Percentiles rank a stretch among this genome's conserved stretches.
Conservation (phyloP, 768 basidiomycete species). For the Calvatia gigantea region DNA sequence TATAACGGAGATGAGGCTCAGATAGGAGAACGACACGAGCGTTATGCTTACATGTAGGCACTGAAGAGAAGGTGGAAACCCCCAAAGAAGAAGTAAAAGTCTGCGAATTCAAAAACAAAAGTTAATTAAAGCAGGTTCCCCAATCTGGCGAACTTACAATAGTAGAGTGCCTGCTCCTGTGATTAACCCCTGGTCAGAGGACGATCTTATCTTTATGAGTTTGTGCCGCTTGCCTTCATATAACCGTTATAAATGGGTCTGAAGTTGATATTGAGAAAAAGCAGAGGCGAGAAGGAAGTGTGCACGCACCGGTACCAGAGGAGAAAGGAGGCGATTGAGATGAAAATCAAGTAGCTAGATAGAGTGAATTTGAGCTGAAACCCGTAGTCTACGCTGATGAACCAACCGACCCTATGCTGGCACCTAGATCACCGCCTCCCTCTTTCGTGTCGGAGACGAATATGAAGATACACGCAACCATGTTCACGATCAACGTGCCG, state of each 20-base stretch:
- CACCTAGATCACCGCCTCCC: conserved; percentile 77
- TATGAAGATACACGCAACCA: conserved; percentile 86
- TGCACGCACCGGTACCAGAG: conserved; percentile 86
- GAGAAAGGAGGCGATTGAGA: conserved; percentile 77
- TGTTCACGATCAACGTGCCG: conserved; percentile 80
- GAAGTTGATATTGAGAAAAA: conserved; percentile 16
- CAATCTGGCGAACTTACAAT: conserved; percentile 57
- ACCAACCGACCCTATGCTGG: conserved; percentile 69
- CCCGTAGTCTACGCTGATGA: conserved; percentile 14
- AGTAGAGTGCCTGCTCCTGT: conserved; percentile 92
- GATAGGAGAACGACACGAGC: conserved; percentile 21
- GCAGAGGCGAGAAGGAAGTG: conserved; percentile 12
- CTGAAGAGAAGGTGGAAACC: conserved; percentile 95
- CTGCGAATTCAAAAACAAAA: conserved; percentile 44
- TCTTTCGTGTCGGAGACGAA: conserved; percentile 73
- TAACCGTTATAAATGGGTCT: conserved; percentile 97
- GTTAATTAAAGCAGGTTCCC: conserved; percentile 24
- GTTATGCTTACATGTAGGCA: conserved; percentile 73
- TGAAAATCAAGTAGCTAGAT: conserved; percentile 74
- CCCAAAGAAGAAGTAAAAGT: conserved; percentile 94
- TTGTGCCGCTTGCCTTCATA: conserved; percentile 69
- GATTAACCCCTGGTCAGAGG: conserved; percentile 18
- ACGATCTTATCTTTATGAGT: conserved; percentile 14
- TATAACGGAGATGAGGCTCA: conserved; percentile 35
- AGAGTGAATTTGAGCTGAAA: conserved; percentile 21